Base-by-base conservation (phyloP, 2,329 filamentous ascomycete genomes). In the Neofusicoccum parvum region DNA sequence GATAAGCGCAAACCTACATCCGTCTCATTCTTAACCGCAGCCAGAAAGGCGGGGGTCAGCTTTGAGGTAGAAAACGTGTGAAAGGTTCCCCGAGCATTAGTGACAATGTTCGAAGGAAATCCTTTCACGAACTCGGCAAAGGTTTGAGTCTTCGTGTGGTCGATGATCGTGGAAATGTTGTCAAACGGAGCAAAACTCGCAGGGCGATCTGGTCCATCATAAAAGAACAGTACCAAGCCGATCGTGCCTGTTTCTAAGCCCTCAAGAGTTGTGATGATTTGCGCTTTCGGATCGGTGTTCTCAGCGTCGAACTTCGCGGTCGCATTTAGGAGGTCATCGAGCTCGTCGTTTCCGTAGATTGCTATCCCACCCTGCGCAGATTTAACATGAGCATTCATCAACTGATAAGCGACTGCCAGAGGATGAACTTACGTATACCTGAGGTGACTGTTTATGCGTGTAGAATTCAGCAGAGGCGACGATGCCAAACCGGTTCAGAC, bases 401-500 rank as follows among this genome's bases (percentile, higher is more conserved):
- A 2, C 23, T 23, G 3, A 23, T 23, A 23, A 23, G 23, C 23
- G 23, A 23, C 23, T 23, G 3, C 3, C 3, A 23, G 23, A 23
- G 23, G 23, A 23, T 23, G 23, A 23, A 3, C 56, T 46, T 14
- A 60, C 56, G 23, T 60, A 60, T 34, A 60, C 6, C 23, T 48
- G 27, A 17, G 41, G 15, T 4, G 56, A 5, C 27, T 60, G 56
- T 15, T 46, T 5, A 27, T 60, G 56, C 3, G 56, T 48, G 39
- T 48, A 27, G n/a, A 48, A 60, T 7, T 46, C 41, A 27, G 56
- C 56, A 12, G 56, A 60, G 3, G 78, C 77, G 3, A 79, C 74
- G 45, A 79, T 72, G 10, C 74, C 77, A 56, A 79, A 77, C 58
- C 79, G 77, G 67, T 76, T 78, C 7, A 65, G 68, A 7, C 77